Conservation (phyloP, 805 yeast genomes). For the Wickerhamiella siamensis region DNA sequence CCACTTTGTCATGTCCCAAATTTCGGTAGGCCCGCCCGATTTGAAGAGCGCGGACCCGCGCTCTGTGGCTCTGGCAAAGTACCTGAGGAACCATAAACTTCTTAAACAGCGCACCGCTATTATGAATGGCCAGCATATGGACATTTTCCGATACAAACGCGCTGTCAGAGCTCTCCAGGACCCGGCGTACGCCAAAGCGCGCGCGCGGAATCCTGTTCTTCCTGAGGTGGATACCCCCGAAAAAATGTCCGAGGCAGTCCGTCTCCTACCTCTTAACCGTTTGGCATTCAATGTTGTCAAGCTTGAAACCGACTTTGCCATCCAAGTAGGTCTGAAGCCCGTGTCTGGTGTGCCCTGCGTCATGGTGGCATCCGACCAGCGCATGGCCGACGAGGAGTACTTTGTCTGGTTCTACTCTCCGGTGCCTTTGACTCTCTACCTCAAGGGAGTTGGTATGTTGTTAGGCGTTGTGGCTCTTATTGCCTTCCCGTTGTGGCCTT, state of each 20-base stretch:
- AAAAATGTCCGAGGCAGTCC: slow-evolving; percentile 48
- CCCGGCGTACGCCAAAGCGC: slow-evolving; percentile 48
- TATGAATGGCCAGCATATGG: slow-evolving; percentile 54
- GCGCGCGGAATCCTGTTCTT: slow-evolving; percentile 28
- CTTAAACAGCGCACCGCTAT: slow-evolving; percentile 74
- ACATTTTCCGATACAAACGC: slow-evolving; percentile 75
- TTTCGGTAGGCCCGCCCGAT: slow-evolving; percentile 24
- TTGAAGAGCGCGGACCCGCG: slow-evolving; percentile 31
- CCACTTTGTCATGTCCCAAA: slow-evolving; percentile 8
- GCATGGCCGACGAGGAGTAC: slow-evolving; percentile 36
- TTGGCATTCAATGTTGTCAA: slow-evolving; percentile 65
- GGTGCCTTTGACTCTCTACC: slow-evolving; percentile 47
- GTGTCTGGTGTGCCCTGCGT: slow-evolving; percentile 39
- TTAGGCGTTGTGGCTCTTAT: slow-evolving; percentile 51
- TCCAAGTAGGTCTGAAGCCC: slow-evolving; percentile 60
- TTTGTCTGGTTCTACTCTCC: slow-evolving; percentile 73
- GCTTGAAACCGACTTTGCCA: slow-evolving; percentile 41
- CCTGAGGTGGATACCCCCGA: slow-evolving; percentile 38
- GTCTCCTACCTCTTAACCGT: slow-evolving; percentile 55
- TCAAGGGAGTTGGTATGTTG: slow-evolving; percentile 33
- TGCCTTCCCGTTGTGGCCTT: slow-evolving; percentile 92
- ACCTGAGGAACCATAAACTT: slow-evolving; percentile 46
- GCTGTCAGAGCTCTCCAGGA: slow-evolving; percentile 63
- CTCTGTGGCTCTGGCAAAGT: slow-evolving; percentile 57
- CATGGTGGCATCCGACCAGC: slow-evolving; percentile 25